These are phyloP conservation scores for Ganoderma lingzhi DNA, from an alignment of 1,284 basidiomycete genomes.

Conservation along the genomic window DNA sequence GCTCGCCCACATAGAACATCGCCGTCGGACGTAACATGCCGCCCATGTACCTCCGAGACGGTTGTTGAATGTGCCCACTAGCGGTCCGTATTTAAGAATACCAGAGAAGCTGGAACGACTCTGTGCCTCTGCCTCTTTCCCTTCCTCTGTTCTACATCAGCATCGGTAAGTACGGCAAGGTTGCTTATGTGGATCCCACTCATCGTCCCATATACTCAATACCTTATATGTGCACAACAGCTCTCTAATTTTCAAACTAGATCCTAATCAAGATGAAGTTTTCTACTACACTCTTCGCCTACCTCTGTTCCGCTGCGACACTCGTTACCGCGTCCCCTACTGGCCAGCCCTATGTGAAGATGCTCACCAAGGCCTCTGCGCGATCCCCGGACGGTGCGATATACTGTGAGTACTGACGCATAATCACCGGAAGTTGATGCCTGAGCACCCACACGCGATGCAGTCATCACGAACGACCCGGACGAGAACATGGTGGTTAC, in stretches of 20 bases:
- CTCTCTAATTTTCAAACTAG: not conserved
- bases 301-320: slow-evolving; percentile 15
- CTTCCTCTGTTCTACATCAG: not conserved
- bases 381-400: slow-evolving; percentile 24
- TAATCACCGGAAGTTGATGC: too few relatives aligned
- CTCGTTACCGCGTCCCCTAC: slow-evolving; percentile 20
- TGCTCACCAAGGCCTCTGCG: slow-evolving; percentile 21
- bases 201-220: not conserved
- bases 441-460: not conserved
- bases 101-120: not conserved
- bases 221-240: not conserved
- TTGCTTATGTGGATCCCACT: not conserved
- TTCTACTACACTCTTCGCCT: slow-evolving; percentile 13
- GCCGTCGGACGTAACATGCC: not conserved
- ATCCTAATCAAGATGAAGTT: slow-evolving; percentile 18
- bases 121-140: not conserved
- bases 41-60: not conserved
- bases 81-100: not conserved
- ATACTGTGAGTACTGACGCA: slow-evolving; percentile 21
- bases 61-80: not conserved
- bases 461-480: slow-evolving; percentile 37
- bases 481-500: slow-evolving; percentile 34
- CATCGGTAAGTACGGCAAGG: not conserved
- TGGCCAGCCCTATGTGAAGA: slow-evolving; percentile 19
- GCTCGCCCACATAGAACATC: not conserved